These are phyloP conservation scores for Candida freyschussii DNA, from an alignment of 1,139 yeast genomes.

Conservation along the genomic window DNA sequence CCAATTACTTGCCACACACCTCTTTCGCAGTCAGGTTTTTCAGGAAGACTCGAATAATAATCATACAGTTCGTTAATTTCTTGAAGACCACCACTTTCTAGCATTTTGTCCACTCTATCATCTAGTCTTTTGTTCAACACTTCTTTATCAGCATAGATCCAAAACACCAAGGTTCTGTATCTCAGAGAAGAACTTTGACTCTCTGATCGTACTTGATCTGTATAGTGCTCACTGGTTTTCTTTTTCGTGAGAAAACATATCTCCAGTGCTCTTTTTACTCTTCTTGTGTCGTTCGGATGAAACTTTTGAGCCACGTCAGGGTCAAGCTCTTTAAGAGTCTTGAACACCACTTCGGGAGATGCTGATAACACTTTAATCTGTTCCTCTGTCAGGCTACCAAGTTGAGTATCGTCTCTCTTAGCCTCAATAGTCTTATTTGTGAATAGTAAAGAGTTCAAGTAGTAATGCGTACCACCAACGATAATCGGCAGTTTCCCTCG, in stretches of 20 bases:
- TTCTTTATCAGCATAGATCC: constrained; percentile 76
- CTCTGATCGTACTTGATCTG: constrained; percentile 48
- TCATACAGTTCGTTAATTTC: constrained; percentile 62
- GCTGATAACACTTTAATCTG: constrained; percentile 48
- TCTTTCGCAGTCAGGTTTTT: constrained; percentile 49
- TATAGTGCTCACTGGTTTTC: constrained; percentile 67
- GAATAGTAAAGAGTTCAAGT: constrained; percentile 73
- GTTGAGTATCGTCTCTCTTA: constrained; percentile 10
- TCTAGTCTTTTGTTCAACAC: constrained; percentile 64
- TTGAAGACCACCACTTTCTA: constrained; percentile 56
- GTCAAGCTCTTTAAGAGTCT: constrained; percentile 49
- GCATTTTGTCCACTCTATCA: constrained; percentile 77
- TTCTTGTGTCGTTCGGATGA: constrained; percentile 85
- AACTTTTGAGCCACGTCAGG: constrained; percentile 74
- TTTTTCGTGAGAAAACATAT: constrained; percentile 64
- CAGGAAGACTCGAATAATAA: constrained; percentile 31
- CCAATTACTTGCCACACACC: constrained; percentile 98
- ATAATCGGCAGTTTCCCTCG: constrained; percentile 78
- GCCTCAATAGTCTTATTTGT: constrained; percentile 48
- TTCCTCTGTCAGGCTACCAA: constrained; percentile 32
- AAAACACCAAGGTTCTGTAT: constrained; percentile 67
- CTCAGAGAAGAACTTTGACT: constrained; percentile 45
- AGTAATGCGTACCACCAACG: constrained; percentile 96
- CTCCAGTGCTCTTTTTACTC: constrained; percentile 77
- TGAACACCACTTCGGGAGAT: constrained; percentile 47